phyloP scores from a whole-genome alignment of 768 basidiomycete species.

The Aureoboletus auriporus region DNA sequence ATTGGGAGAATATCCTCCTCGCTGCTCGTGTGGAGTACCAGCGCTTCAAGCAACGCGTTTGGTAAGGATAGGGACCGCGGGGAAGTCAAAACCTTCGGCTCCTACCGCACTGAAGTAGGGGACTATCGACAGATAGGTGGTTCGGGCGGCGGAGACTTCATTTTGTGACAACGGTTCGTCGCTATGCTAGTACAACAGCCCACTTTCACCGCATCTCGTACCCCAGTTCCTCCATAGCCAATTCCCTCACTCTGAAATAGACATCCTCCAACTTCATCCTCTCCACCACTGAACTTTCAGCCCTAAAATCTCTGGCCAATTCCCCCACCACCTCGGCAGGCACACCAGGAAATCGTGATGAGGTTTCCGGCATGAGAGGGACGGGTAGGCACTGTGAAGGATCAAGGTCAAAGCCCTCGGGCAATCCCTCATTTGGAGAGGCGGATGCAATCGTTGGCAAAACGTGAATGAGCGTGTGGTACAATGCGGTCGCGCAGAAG shows the following conservation, averaged over 20 bases:
- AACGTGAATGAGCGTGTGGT: slow-evolving; percentile 54
- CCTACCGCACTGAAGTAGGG: too few relatives aligned
- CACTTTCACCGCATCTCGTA: slow-evolving; percentile 28
- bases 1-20: slow-evolving; percentile 51
- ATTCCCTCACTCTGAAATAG: slow-evolving; percentile 58
- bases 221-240: slow-evolving; percentile 49
- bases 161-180: too few relatives aligned
- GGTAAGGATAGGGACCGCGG: slow-evolving; percentile 1
- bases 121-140: too few relatives aligned
- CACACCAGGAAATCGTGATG: slow-evolving; percentile 72
- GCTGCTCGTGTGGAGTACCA: slow-evolving; percentile 54
- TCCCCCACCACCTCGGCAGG: slow-evolving; percentile 60
- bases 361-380: slow-evolving; percentile 57
- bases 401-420: slow-evolving; percentile 47
- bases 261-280: slow-evolving; percentile 54
- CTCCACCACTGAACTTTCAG: slow-evolving; percentile 56
- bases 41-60: slow-evolving; percentile 35
- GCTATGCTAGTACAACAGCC: background rate
- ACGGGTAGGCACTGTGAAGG: slow-evolving; percentile 57
- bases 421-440: slow-evolving; percentile 31
- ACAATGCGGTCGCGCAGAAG: slow-evolving; percentile 73
- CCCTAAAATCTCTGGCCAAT: slow-evolving; percentile 55
- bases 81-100: too few relatives aligned
- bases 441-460: slow-evolving; percentile 31
- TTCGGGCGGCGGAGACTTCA: too few relatives aligned